These are phyloP conservation scores for Carex cristatella DNA, from an alignment of 176 grass and related monocot species.

Conservation along the genomic window DNA sequence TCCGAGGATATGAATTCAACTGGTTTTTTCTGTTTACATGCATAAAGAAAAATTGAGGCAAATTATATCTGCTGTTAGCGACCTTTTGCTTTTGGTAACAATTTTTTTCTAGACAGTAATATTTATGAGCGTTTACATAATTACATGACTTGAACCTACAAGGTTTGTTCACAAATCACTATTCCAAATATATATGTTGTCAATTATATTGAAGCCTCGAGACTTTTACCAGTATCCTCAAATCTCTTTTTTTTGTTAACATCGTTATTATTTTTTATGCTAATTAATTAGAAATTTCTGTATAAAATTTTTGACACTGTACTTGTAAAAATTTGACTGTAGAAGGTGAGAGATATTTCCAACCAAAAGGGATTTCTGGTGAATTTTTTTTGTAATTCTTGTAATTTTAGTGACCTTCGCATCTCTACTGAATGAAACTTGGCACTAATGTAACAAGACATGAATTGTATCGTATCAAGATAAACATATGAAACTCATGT, in stretches of 20 bases:
- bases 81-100: not conserved
- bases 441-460: not conserved
- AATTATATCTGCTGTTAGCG: not conserved
- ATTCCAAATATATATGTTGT: not conserved
- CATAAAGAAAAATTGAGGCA: not conserved
- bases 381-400: not conserved
- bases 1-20: not conserved
- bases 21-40: not conserved
- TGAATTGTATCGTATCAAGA: too few species aligned
- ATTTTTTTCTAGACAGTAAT: not conserved
- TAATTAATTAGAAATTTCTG: too few species aligned
- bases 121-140: not conserved
- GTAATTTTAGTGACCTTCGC: not conserved
- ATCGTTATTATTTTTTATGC: too few species aligned
- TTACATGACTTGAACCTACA: too few species aligned
- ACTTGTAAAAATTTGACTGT: too few species aligned
- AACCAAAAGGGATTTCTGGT: too few species aligned
- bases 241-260: too few species aligned
- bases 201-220: not conserved
- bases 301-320: too few species aligned
- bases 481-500: too few species aligned
- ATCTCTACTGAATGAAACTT: not conserved
- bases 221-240: not conserved
- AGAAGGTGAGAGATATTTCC: too few species aligned
- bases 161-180: not conserved